Conservation (phyloP, 1,284 basidiomycete species). For the Naganishia cerealis region DNA sequence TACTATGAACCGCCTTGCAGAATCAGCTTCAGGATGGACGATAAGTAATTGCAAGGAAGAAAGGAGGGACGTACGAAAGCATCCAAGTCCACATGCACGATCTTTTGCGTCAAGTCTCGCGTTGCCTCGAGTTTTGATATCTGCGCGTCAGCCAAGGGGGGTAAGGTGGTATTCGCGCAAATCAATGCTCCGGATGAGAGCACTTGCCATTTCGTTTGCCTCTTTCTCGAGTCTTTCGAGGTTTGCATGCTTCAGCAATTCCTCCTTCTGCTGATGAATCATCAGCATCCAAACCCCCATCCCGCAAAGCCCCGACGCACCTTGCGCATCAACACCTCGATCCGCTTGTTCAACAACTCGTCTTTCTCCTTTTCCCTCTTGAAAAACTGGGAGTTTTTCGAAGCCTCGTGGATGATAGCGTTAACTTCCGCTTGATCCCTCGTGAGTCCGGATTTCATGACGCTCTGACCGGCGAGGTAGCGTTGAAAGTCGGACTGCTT, state of each 20-base stretch:
- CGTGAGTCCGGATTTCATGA: slow-evolving; percentile 51
- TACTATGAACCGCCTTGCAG: slow-evolving; percentile 39
- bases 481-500: slow-evolving; percentile 44
- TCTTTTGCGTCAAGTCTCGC: slow-evolving; percentile 75
- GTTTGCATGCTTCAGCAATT: slow-evolving; percentile 43
- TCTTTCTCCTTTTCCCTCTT: slow-evolving; percentile 52
- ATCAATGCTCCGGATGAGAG: background rate
- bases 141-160: slow-evolving; percentile 52
- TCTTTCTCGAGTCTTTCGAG: slow-evolving; percentile 43
- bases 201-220: slow-evolving; percentile 49
- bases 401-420: slow-evolving; percentile 53
- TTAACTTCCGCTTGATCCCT: slow-evolving; percentile 52
- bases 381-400: slow-evolving; percentile 49
- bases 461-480: slow-evolving; percentile 53
- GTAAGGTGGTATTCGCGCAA: background rate
- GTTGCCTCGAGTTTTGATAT: slow-evolving; percentile 71
- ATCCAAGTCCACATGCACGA: slow-evolving; percentile 58
- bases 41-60: background rate
- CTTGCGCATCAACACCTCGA: slow-evolving; percentile 48
- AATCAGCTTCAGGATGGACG: background rate
- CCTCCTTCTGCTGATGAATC: slow-evolving; percentile 44
- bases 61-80: slow-evolving; percentile 44
- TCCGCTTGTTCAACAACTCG: slow-evolving; percentile 50
- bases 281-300: background rate
- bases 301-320: slow-evolving; percentile 34